Percentiles rank a stretch among this genome's conserved stretches.
phyloP scores from a whole-genome alignment of 257 asterid genomes.

The Knoxia roxburghii region DNA sequence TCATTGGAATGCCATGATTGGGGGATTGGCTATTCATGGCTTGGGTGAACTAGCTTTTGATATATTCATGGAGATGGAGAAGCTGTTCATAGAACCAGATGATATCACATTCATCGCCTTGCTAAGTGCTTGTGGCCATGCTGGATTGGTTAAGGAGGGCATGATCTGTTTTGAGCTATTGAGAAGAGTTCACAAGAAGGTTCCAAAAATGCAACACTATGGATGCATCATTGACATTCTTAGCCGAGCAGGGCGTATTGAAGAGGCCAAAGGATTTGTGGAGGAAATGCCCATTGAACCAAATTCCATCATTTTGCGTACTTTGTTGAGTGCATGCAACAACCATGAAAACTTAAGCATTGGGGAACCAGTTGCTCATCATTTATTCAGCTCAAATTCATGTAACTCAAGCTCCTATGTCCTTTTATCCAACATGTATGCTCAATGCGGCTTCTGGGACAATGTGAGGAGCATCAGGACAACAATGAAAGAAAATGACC shows the following conservation, averaged over 20 bases:
- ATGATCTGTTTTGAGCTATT: slow-evolving; percentile 62
- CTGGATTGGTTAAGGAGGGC: slow-evolving; percentile 86
- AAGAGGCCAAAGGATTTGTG: slow-evolving; percentile 57
- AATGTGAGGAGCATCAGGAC: slow-evolving; percentile 47
- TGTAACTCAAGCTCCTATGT: slow-evolving; percentile 58
- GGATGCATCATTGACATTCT: slow-evolving; percentile 86
- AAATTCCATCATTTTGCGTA: slow-evolving; percentile 61
- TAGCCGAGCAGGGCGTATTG: slow-evolving; percentile 59
- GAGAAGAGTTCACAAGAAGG: slow-evolving; percentile 55
- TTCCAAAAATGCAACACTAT: slow-evolving; percentile 68
- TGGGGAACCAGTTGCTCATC: slow-evolving; percentile 56
- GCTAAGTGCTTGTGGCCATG: slow-evolving; percentile 78
- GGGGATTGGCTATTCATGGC: slow-evolving; percentile 82
- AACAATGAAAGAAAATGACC: slow-evolving; percentile 55
- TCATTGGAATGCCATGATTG: slow-evolving; percentile 85
- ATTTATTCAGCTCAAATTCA: slow-evolving; percentile 38
- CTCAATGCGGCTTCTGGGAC: slow-evolving; percentile 69
- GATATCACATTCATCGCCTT: slow-evolving; percentile 67
- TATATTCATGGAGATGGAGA: slow-evolving; percentile 67
- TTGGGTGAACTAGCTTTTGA: slow-evolving; percentile 61
- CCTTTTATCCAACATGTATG: slow-evolving; percentile 69
- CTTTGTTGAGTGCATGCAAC: slow-evolving; percentile 61
- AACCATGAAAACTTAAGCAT: slow-evolving; percentile 43
- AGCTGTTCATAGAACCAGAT: slow-evolving; percentile 46
- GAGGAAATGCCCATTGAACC: slow-evolving; percentile 70